Conservation (phyloP, 495 filamentous ascomycete species). For the Penicillium silybi region DNA sequence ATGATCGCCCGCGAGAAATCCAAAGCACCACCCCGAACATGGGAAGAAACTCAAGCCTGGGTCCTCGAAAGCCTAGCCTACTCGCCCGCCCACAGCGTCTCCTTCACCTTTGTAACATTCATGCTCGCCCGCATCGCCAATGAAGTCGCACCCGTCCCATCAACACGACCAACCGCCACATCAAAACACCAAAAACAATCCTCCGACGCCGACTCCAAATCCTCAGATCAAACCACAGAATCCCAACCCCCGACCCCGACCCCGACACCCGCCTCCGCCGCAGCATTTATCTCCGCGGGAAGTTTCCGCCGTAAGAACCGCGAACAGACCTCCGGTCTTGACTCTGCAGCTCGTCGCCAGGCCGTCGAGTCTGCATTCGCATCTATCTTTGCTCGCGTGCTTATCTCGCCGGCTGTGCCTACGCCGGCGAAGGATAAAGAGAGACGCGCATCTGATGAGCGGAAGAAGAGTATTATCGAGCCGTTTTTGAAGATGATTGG, state of each 20-base stretch:
- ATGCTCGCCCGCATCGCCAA: constrained; percentile 59
- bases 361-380: constrained; percentile 34
- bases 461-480: constrained; percentile 40
- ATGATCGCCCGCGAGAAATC: constrained; percentile 49
- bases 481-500: constrained; percentile 44
- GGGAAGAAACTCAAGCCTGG: constrained; percentile 63
- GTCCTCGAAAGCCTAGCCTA: constrained; percentile 70
- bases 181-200: neutral
- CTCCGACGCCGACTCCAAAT: constrained; percentile 1
- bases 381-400: constrained; percentile 29
- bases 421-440: constrained; percentile 40
- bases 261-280: constrained; percentile 23
- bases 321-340: constrained; percentile 11
- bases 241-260: constrained; percentile 1
- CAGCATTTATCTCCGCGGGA: constrained; percentile 29
- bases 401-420: constrained; percentile 32
- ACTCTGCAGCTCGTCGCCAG: constrained; percentile 25
- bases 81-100: constrained; percentile 73
- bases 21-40: constrained; percentile 39
- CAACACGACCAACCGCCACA: neutral
- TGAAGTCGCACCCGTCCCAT: constrained; percentile 39
- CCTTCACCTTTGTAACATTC: constrained; percentile 78
- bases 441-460: constrained; percentile 35
- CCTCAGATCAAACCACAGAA: constrained; percentile 5
- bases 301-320: constrained; percentile 32